phyloP scores from a whole-genome alignment of 2,329 filamentous ascomycete species.

The Curvularia verruculosa region DNA sequence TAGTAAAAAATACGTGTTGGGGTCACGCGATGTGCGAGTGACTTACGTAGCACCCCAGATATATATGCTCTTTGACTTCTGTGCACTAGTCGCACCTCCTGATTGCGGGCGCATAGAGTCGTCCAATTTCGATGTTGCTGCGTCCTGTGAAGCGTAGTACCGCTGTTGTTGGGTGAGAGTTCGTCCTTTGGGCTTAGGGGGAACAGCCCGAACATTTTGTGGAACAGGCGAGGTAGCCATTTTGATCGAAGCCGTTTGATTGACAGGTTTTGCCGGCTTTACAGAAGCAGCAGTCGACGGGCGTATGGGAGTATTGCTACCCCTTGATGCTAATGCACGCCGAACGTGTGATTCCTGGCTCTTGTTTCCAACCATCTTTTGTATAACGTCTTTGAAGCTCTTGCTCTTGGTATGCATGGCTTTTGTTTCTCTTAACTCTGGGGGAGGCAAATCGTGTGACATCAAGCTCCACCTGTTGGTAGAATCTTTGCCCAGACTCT shows the following conservation, averaged over 20 bases:
- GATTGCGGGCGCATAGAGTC: constrained; percentile 15
- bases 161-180: constrained; percentile 14
- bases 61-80: constrained; percentile 20
- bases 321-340: constrained; percentile 9
- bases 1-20: background rate
- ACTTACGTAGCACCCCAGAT: constrained; percentile 36
- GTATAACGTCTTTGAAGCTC: constrained; percentile 36
- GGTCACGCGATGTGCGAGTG: background rate
- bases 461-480: constrained; percentile 27
- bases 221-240: constrained; percentile 1
- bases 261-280: background rate
- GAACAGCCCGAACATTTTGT: background rate
- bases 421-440: constrained; percentile 26
- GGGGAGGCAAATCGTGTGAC: constrained; percentile 28
- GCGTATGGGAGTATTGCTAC: constrained; percentile 6
- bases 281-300: constrained; percentile 8
- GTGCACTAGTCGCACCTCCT: constrained; percentile 4
- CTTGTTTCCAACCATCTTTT: constrained; percentile 35
- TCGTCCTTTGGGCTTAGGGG: background rate
- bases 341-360: constrained; percentile 1
- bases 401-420: constrained; percentile 26
- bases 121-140: background rate
- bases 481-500: constrained; percentile 13
- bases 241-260: background rate
- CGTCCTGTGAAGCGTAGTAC: constrained; percentile 23